A percentile compares a stretch with the other conserved stretches of the same genome.
These are phyloP conservation scores for Bretziella fagacearum DNA, from an alignment of 2,329 filamentous ascomycete genomes.

Conservation along the genomic window DNA sequence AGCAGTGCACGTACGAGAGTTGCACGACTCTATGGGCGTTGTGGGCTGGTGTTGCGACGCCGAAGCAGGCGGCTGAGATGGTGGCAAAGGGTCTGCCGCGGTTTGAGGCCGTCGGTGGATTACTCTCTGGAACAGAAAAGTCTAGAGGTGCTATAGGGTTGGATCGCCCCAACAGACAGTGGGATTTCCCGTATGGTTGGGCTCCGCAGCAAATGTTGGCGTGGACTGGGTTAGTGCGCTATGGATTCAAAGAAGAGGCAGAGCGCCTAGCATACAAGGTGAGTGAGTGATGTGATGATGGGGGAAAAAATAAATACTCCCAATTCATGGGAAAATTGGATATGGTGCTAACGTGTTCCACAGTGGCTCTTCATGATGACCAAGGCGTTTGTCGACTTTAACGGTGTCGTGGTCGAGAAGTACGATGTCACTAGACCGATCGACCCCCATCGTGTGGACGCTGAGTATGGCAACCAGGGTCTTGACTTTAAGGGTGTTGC, in stretches of 20 bases:
- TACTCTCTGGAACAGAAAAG: slow-evolving; percentile 77
- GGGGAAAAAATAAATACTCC: not conserved
- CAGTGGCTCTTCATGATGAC: slow-evolving; percentile 96
- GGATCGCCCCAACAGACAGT: slow-evolving; percentile 82
- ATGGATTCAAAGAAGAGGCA: slow-evolving; percentile 80
- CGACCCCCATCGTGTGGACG: slow-evolving; percentile 85
- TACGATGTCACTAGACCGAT: slow-evolving; percentile 87
- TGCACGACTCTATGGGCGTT: slow-evolving; percentile 95
- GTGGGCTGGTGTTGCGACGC: slow-evolving; percentile 80
- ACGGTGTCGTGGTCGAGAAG: slow-evolving; percentile 95
- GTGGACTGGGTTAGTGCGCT: slow-evolving; percentile 82
- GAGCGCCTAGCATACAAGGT: slow-evolving; percentile 72
- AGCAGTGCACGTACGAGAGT: slow-evolving; percentile 72
- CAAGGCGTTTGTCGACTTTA: slow-evolving; percentile 96
- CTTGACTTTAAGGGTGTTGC: slow-evolving; percentile 89
- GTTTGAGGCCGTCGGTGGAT: slow-evolving; percentile 74
- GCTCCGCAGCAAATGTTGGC: slow-evolving; percentile 96
- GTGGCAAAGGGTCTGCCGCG: slow-evolving; percentile 67
- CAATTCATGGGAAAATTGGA: no score
- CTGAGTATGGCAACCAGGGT: slow-evolving; percentile 96
- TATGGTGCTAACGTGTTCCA: not conserved
- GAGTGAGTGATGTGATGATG: not conserved
- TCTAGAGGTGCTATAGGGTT: slow-evolving; percentile 67
- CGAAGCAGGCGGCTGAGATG: slow-evolving; percentile 69
- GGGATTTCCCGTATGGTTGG: slow-evolving; percentile 98